Evolutionary conservation across 2,329 filamentous ascomycete species (phyloP), one percentile per base, ranked within the genome.

Genomic region (Leptodontidium sp.): DNA sequence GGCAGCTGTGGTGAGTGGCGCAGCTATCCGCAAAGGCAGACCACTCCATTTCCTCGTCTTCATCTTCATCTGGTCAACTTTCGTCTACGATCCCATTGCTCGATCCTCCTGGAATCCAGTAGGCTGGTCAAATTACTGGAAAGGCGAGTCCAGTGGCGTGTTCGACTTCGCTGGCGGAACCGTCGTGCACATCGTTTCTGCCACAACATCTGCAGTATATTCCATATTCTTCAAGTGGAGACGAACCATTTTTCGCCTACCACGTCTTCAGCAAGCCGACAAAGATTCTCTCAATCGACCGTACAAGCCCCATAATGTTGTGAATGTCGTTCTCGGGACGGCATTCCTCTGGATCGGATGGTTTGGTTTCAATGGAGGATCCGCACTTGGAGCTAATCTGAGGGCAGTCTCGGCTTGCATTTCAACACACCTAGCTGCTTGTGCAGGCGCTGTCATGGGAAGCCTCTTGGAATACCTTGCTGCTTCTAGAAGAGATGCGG

Each of bases 311-410:
- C 91, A 93, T 81, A 93, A 91, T 76, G 89, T 92, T 61, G 92
- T 90, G 65, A 84, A 92, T 75, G 88, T 93, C 71, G 88, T 92
- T 61, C 83, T 93, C 61, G 91, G 91, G 85, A 66, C 64, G 2
- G 53, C 57, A 14, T 55, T 91, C 86, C 85, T 97, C 57, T 97
- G 94, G 94, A 91, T 97, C 52, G 94, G 94, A 70, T 97, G 94
- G 94, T 96, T 97, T 79, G 94, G 94, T 64, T 97, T 98, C 88
- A 98, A 97, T 81, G 93, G 92, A 67, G 94, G 94, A 71, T 87
- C 67, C 15, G 94, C 93, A 2, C 85, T 96, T 59, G 86, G 88
- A 68, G 92, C 93, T 71, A 97, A 95, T 82, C 82, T 97, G 74
- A 91, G 94, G 67, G 92, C 94, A 68, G 85, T 97, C 79, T 94